A percentile compares a stretch with the other conserved stretches of the same genome.
Evolutionary conservation across 2,329 filamentous ascomycete species (phyloP).

Genomic region (Purpureocillium lavendulum): DNA sequence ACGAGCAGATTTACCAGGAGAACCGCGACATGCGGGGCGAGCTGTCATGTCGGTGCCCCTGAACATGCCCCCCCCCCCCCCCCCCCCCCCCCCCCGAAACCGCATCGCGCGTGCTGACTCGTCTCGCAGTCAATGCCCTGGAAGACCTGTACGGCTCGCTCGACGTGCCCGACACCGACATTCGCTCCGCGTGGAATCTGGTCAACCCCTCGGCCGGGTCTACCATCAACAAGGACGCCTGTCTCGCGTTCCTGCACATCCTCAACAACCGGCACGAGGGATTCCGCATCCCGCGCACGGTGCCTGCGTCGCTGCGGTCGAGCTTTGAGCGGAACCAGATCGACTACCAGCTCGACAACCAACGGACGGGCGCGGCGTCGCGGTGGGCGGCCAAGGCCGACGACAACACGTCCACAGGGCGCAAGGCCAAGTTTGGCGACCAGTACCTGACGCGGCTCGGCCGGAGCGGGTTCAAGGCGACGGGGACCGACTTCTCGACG

Average conservation of each 20-base stretch:
- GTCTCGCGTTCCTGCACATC: constrained; percentile 91
- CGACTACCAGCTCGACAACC: constrained; percentile 85
- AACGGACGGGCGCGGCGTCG: constrained; percentile 53
- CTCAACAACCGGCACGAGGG: constrained; percentile 94
- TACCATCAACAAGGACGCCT: constrained; percentile 89
- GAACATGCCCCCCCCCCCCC: background rate
- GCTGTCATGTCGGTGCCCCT: constrained; percentile 54
- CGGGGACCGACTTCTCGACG: constrained; percentile 83
- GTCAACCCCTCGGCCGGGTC: constrained; percentile 82
- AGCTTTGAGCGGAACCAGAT: constrained; percentile 95
- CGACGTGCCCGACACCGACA: constrained; percentile 66
- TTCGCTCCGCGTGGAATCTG: constrained; percentile 92
- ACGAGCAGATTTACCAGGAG: constrained; percentile 94
- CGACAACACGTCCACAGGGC: constrained; percentile 73
- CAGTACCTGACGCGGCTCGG: constrained; percentile 90
- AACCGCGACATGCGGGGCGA: constrained; percentile 84
- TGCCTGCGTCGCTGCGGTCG: constrained; percentile 82
- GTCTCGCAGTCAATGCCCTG: constrained; percentile 58
- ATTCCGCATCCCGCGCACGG: constrained; percentile 82
- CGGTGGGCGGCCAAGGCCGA: constrained; percentile 74
- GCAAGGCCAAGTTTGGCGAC: constrained; percentile 96
- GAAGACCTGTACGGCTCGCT: constrained; percentile 78
- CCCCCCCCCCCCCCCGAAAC: background rate
- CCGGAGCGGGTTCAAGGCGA: constrained; percentile 68
- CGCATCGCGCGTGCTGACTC: background rate